Conservation (phyloP, 805 yeast species). For the Priceomyces castillae region DNA sequence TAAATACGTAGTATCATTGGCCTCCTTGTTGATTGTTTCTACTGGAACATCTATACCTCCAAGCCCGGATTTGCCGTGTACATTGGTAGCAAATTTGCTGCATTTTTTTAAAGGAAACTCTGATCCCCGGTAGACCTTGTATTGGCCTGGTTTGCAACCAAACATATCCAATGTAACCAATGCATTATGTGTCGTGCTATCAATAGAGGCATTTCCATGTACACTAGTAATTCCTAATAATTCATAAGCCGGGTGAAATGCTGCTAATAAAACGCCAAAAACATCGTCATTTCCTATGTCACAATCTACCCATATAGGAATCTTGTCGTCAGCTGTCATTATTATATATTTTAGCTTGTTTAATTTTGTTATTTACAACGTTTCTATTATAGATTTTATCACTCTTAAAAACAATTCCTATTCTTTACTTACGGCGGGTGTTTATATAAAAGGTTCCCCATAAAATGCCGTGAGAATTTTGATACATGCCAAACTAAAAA, state of each 20-base stretch:
- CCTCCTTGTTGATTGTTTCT: constrained; percentile 29
- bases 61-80: constrained; percentile 74
- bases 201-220: constrained; percentile 66
- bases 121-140: constrained; percentile 70
- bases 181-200: constrained; percentile 67
- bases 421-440: no score
- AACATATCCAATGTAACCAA: constrained; percentile 64
- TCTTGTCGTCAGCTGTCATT: constrained; percentile 8
- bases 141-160: constrained; percentile 31
- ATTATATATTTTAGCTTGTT: no score
- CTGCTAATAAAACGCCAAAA: constrained; percentile 65
- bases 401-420: no score
- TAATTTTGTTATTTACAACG: no score
- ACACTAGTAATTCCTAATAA: constrained; percentile 72
- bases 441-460: no score
- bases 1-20: constrained; percentile 25
- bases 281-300: constrained; percentile 93
- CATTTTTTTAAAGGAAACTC: constrained; percentile 51
- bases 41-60: constrained; percentile 72
- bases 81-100: constrained; percentile 54
- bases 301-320: constrained; percentile 85
- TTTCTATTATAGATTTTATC: no score
- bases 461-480: no score
- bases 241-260: constrained; percentile 55
- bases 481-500: no score